Evolutionary conservation across 2,329 filamentous ascomycete genomes (phyloP).

Genomic region (Alternaria infectoria): DNA sequence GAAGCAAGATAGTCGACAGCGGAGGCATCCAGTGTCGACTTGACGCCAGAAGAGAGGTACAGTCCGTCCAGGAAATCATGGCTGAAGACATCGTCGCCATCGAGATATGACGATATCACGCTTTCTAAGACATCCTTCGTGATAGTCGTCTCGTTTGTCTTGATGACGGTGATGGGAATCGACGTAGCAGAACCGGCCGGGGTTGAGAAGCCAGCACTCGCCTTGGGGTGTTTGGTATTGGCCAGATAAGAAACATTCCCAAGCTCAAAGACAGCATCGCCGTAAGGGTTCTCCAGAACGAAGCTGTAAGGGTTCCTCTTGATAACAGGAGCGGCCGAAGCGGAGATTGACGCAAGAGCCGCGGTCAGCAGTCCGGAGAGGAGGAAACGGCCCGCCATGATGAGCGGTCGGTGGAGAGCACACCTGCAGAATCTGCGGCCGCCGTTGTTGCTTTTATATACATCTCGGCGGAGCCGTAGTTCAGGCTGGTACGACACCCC

Average conservation of each 20-base stretch:
- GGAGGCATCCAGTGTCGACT: slow-evolving; percentile 26
- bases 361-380: slow-evolving; percentile 11
- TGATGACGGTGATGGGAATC: slow-evolving; percentile 40
- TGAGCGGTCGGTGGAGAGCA: neutral
- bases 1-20: slow-evolving; percentile 24
- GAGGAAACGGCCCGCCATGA: slow-evolving; percentile 14
- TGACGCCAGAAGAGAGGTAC: slow-evolving; percentile 34
- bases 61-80: slow-evolving; percentile 46
- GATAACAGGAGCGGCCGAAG: slow-evolving; percentile 13
- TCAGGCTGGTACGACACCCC: neutral
- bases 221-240: slow-evolving; percentile 42
- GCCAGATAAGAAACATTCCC: slow-evolving; percentile 49
- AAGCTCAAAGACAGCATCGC: slow-evolving; percentile 45
- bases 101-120: slow-evolving; percentile 39
- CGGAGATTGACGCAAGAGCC: slow-evolving; percentile 13
- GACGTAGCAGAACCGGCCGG: slow-evolving; percentile 2
- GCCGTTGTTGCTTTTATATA: neutral
- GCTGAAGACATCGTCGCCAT: slow-evolving; percentile 48
- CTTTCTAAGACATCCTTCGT: slow-evolving; percentile 36
- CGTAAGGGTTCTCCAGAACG: slow-evolving; percentile 25
- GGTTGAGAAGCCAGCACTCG: slow-evolving; percentile 5
- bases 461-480: neutral
- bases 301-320: slow-evolving; percentile 31
- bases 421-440: neutral
- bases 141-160: slow-evolving; percentile 36